These are phyloP conservation scores for Trypanosoma theileri DNA, from an alignment of 208 protist genomes.

Conservation along the genomic window DNA sequence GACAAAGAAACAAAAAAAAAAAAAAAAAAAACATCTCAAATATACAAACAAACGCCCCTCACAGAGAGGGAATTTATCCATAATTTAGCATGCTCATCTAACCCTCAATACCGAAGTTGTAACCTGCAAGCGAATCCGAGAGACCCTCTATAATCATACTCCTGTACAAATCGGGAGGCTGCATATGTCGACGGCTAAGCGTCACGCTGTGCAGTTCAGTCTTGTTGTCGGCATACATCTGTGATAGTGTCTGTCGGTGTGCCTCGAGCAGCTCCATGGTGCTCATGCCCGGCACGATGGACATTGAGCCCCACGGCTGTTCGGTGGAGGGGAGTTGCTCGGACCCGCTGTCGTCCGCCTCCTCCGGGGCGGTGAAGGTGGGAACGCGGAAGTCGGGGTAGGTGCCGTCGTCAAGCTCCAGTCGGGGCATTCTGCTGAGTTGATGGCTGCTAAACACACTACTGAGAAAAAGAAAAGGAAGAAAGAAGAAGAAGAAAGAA, in stretches of 20 bases:
- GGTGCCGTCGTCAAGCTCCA: constrained; percentile 29
- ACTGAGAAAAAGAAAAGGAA: not conserved
- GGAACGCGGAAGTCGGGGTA: constrained; percentile 35
- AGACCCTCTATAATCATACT: constrained; percentile 1
- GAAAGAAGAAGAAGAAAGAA: no score
- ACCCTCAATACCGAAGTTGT: constrained; percentile 10
- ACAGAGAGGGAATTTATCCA: no score
- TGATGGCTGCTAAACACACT: not conserved
- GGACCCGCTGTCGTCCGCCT: constrained; percentile 26
- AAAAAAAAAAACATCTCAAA: no score
- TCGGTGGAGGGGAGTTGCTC: constrained; percentile 43
- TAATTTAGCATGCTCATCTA: no score
- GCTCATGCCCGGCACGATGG: constrained; percentile 65
- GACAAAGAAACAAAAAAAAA: no score
- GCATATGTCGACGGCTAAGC: constrained; percentile 69
- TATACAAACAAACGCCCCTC: no score
- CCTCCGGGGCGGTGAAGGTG: constrained; percentile 38
- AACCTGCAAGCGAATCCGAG: constrained; percentile 7
- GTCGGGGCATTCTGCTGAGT: constrained; percentile 2
- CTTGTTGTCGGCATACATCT: constrained; percentile 14
- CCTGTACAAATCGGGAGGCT: constrained; percentile 27
- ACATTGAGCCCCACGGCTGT: constrained; percentile 26
- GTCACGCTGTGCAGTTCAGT: constrained; percentile 57
- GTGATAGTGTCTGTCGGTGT: constrained; percentile 49
- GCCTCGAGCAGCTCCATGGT: constrained; percentile 55